Evolutionary conservation across 495 filamentous ascomycete species (phyloP), one percentile per base, ranked within the genome.

Genomic region (Penicillium canescens): DNA sequence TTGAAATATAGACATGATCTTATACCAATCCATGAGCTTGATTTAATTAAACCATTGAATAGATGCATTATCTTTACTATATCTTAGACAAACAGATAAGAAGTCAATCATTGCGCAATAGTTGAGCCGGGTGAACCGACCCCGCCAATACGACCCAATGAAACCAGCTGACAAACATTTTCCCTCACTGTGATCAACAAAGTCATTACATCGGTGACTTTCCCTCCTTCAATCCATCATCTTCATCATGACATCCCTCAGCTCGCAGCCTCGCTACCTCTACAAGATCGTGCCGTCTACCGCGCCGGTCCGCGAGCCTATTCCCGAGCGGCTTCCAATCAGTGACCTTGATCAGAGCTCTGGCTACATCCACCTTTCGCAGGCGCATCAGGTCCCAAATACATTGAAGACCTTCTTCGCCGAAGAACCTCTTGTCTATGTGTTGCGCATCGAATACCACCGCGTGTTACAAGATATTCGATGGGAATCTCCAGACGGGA

Each of bases 401-500:
- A 78, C 75, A 0, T 44, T 78, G 39, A 75, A 96, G 70, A 60
- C 87, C 70, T 56, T 93, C 84, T 52, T 91, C 87, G 57, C 91
- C 61, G 54, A 91, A 81, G 55, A 97, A 73, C 63, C 84, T 69
- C 62, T 91, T 79, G 43, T 92, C 81, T 63, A 96, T 78, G 68
- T 93, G 69, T 68, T 96, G 79, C 56, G 91, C 81, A 68, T 93
- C 77, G 39, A 79, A 54, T 92, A 96, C 88, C 6, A 84, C 82
- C 54, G 81, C 69, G 54, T 78, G 8, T 56, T 57, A 12, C 50
- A 60, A 18, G 44, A 73, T 53, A 66, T 77, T 37, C 63, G 63
- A 2, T 78, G 74, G 70, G 75, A 78, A 45, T 67, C 67, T 8
- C 73, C 73, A 1, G 72, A 76, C 45, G 71, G 65, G 3, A 72